A percentile compares a stretch with the other conserved stretches of the same genome.
These are phyloP conservation scores for Aegle marmelos DNA, from an alignment of 345 rosid species.

Conservation along the genomic window DNA sequence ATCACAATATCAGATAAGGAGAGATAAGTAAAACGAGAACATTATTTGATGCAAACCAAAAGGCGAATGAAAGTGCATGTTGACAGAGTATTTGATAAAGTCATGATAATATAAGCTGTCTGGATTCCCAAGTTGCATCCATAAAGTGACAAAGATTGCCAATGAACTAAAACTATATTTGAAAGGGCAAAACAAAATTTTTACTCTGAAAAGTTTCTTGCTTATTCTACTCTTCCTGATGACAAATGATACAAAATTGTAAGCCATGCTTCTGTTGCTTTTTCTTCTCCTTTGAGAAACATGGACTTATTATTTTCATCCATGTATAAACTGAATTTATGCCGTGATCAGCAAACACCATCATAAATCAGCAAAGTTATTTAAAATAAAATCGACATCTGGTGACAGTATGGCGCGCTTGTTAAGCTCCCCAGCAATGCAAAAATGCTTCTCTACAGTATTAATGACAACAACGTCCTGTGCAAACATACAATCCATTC, in stretches of 20 bases:
- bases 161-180: too few species aligned
- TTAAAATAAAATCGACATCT: conserved; percentile 55
- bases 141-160: too few species aligned
- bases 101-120: too few species aligned
- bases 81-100: too few species aligned
- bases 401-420: conserved; percentile 69
- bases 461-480: conserved; percentile 62
- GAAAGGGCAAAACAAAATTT: background rate
- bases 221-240: background rate
- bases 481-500: conserved; percentile 55
- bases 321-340: conserved; percentile 2
- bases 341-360: background rate
- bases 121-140: too few species aligned
- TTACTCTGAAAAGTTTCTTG: background rate
- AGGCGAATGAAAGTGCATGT: too few species aligned
- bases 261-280: background rate
- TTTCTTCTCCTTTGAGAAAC: background rate
- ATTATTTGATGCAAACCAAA: too few species aligned
- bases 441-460: conserved; percentile 47
- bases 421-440: conserved; percentile 54
- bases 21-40: too few species aligned
- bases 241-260: background rate
- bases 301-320: background rate
- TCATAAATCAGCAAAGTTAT: conserved; percentile 34
- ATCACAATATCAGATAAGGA: background rate